Conservation (phyloP, 495 filamentous ascomycete genomes). For the Clohesyomyces aquaticus region DNA sequence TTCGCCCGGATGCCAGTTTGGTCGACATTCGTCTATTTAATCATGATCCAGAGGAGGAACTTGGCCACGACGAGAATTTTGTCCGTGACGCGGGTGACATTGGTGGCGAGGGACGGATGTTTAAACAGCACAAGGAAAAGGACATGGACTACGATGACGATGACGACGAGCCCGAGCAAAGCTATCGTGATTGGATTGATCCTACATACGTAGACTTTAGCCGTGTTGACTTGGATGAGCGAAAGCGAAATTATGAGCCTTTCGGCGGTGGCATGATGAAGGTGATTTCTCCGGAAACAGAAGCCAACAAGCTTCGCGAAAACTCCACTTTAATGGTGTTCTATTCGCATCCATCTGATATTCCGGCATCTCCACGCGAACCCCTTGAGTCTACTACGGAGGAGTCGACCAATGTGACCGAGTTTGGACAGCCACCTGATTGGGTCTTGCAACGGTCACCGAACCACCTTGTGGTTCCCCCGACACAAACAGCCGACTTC, state of each 20-base stretch:
- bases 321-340: slow-evolving; percentile 79
- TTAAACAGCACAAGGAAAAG: slow-evolving; percentile 71
- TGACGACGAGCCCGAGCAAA: slow-evolving; percentile 62
- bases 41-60: slow-evolving; percentile 79
- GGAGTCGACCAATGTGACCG: slow-evolving; percentile 44
- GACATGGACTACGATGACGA: slow-evolving; percentile 70
- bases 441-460: slow-evolving; percentile 20
- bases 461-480: slow-evolving; percentile 41
- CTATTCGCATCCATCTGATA: slow-evolving; percentile 72
- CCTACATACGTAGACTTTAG: slow-evolving; percentile 60
- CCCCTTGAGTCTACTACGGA: slow-evolving; percentile 55
- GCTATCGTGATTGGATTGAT: slow-evolving; percentile 51
- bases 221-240: slow-evolving; percentile 56
- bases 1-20: slow-evolving; percentile 72
- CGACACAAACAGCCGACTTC: slow-evolving; percentile 17
- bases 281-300: slow-evolving; percentile 67
- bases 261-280: slow-evolving; percentile 62
- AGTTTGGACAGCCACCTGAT: slow-evolving; percentile 57
- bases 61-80: slow-evolving; percentile 68
- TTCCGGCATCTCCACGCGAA: slow-evolving; percentile 77
- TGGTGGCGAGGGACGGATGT: slow-evolving; percentile 75
- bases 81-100: slow-evolving; percentile 71
- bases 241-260: slow-evolving; percentile 60
- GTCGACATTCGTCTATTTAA: slow-evolving; percentile 73
- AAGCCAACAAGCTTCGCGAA: slow-evolving; percentile 72